Evolutionary conservation across 495 filamentous ascomycete genomes (phyloP), one percentile per base, ranked within the genome.

Genomic region (Penicillium argentinense): DNA sequence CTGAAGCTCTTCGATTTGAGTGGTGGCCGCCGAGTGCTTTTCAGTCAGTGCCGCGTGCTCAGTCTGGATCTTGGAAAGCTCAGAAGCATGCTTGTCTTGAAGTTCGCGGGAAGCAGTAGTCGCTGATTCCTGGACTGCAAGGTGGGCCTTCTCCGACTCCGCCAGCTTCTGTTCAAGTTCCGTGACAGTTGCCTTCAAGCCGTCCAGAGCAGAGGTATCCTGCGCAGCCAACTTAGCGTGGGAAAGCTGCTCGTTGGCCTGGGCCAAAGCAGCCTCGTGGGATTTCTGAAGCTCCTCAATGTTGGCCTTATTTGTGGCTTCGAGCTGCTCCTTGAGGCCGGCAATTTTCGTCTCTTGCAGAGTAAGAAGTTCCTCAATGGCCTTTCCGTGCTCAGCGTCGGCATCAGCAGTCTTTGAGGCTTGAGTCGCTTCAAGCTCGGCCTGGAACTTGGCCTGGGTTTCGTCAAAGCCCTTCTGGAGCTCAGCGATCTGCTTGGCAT

Each of bases 331-430:
- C 12, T 57, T 59, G 13, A 75, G 44, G 24, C 51, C 53, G 11
- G 67, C 59, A 1, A 74, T 22, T 52, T 75, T 75, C 13, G 60
- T 49, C 14, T 75, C 72, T 9, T 73, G 64, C n/a, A 67, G 52
- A 4, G 60, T 72, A 46, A 75, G 64, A n/a, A 75, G 66, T 42
- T 69, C 63, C 48, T 75, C 72, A 25, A 75, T 74, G 9, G 67
- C 72, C 38, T 58, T 67, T 45, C 55, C 65, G 38, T 75, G 72
- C 45, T 75, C 70, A 9, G 63, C 62, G 42, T 74, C 71, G n/a
- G 59, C 55, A 21, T 72, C 62, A 11, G 69, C 54, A 14, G 64
- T 43, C 53, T 66, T 67, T 9, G 69, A 64, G 22, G 44, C 33
- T 21, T 64, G 59, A 7, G 52, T 41, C 9, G 55, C 53, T 36